A percentile compares a stretch with the other conserved stretches of the same genome.
Conservation (phyloP, 148 eudicot genomes). For the Arbutus unedo region DNA sequence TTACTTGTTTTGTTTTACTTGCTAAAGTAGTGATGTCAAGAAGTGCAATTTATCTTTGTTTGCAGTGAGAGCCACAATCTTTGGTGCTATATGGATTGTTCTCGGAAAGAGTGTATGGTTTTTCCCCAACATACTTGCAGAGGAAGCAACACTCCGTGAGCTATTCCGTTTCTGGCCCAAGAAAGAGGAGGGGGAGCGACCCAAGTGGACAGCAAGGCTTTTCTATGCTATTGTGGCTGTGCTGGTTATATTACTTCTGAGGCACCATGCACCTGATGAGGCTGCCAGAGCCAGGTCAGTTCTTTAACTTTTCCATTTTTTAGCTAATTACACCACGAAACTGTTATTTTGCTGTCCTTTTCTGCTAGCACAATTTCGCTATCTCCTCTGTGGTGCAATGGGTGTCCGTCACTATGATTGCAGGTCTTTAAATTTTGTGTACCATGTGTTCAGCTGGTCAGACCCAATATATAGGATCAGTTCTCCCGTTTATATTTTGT, state of each 20-base stretch:
- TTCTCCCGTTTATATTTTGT: not conserved
- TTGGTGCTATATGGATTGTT: conserved; percentile 74
- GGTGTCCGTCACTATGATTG: not conserved
- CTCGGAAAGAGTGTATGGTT: conserved; percentile 90
- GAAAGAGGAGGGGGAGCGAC: conserved; percentile 87
- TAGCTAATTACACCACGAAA: not conserved
- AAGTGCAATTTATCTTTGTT: not conserved
- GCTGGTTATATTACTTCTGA: conserved; percentile 59
- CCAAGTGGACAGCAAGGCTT: conserved; percentile 89
- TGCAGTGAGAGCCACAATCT: conserved; percentile 87
- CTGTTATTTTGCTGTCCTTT: not conserved
- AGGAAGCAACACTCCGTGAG: conserved; percentile 92
- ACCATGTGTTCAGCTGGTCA: not conserved
- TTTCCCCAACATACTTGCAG: conserved; percentile 98
- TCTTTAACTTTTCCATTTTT: not conserved
- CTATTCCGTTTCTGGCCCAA: conserved; percentile 93
- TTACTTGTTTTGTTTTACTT: not conserved
- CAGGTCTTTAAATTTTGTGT: not conserved
- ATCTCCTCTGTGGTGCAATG: not conserved
- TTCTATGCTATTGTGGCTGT: conserved; percentile 68
- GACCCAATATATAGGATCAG: not conserved
- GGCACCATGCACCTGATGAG: conserved; percentile 99
- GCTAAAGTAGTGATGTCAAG: not conserved
- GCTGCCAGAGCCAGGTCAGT: conserved; percentile 97
- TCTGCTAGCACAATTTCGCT: conserved; percentile 2